Evolutionary conservation across 768 basidiomycete species (phyloP).

Genomic region (Pleurotus sapidus): DNA sequence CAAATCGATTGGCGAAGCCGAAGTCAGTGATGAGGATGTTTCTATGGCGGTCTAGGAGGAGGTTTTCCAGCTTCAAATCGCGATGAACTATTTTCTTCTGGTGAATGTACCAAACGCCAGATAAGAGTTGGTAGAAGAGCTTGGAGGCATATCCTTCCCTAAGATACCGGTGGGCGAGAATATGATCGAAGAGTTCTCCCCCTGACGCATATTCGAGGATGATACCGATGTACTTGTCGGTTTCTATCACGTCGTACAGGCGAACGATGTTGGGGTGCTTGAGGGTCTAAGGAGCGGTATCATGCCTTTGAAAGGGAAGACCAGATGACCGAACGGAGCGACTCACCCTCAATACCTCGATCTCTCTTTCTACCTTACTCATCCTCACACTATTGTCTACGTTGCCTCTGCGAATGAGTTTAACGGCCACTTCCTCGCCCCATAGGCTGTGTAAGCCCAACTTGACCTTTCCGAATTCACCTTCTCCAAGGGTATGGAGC

Average conservation of each 20-base stretch:
- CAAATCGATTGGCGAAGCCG: conserved; percentile 97
- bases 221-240: conserved; percentile 99
- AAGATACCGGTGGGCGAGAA: conserved; percentile 95
- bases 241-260: conserved; percentile 97
- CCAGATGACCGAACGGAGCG: conserved; percentile 7
- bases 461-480: conserved; percentile 98
- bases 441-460: conserved; percentile 91
- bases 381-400: conserved; percentile 84
- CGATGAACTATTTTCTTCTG: conserved; percentile 99
- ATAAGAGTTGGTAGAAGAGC: conserved; percentile 96
- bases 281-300: conserved; percentile 54
- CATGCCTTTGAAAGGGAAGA: conserved; percentile 12
- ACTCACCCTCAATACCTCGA: conserved; percentile 91
- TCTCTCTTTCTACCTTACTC: conserved; percentile 96
- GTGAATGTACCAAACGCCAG: conserved; percentile 98
- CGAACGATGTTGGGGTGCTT: conserved; percentile 99
- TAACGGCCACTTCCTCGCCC: conserved; percentile 98
- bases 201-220: conserved; percentile 98
- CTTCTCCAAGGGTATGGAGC: conserved; percentile 95
- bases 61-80: conserved; percentile 97
- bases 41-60: conserved; percentile 93
- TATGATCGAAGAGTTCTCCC: conserved; percentile 98
- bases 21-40: conserved; percentile 99
- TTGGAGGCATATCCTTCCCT: conserved; percentile 92
- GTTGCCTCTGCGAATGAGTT: conserved; percentile 91